A percentile compares a stretch with the other conserved stretches of the same genome.
These are phyloP conservation scores for Exophiala spinifera DNA, from an alignment of 2,329 filamentous ascomycete genomes.

Conservation along the genomic window DNA sequence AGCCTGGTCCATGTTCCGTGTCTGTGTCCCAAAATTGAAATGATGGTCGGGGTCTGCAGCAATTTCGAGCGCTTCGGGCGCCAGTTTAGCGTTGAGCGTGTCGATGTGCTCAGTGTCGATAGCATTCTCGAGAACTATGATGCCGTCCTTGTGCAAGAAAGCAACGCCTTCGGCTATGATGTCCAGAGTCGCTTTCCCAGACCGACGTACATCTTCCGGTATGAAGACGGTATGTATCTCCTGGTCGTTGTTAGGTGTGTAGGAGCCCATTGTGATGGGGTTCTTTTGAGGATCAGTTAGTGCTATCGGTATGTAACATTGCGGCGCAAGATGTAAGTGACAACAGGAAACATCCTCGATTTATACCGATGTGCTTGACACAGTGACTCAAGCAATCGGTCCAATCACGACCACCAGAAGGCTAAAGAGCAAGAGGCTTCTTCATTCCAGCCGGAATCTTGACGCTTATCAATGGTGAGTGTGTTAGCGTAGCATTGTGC, in stretches of 20 bases:
- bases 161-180: conserved; percentile 27
- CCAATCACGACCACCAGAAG: too few relatives aligned
- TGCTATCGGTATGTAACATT: background rate
- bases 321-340: too few relatives aligned
- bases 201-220: conserved; percentile 20
- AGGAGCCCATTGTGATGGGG: conserved; percentile 21
- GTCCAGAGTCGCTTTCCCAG: conserved; percentile 17
- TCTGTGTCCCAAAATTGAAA: conserved; percentile 35
- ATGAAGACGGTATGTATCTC: conserved; percentile 24
- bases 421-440: too few relatives aligned
- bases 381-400: too few relatives aligned
- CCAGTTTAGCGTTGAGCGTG: conserved; percentile 32
- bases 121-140: conserved; percentile 40
- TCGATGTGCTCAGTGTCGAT: conserved; percentile 35
- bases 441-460: background rate
- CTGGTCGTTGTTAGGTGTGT: conserved; percentile 21
- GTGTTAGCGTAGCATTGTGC: background rate
- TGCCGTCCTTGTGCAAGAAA: conserved; percentile 37
- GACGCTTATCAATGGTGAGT: background rate
- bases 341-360: background rate
- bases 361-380: background rate
- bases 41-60: conserved; percentile 30
- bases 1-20: conserved; percentile 43
- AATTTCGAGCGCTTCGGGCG: conserved; percentile 35
- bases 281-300: background rate